Conservation (phyloP, 306 rosid genomes). For the Corylus heterophylla region DNA sequence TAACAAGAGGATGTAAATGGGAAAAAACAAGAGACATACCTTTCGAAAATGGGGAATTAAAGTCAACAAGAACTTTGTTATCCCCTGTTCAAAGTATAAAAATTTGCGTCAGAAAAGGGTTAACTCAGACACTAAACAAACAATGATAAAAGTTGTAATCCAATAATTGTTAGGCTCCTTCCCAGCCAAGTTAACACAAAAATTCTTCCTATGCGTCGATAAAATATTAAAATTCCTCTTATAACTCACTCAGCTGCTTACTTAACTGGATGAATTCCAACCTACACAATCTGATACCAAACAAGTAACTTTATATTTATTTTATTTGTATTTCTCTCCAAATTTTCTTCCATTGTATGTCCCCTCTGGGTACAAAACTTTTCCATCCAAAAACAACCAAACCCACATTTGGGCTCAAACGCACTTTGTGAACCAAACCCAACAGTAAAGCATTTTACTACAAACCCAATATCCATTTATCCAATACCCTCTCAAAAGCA, state of each 20-base stretch:
- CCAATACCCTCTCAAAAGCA: neutral
- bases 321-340: neutral
- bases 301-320: neutral
- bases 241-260: neutral
- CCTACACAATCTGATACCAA: neutral
- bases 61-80: conserved; percentile 71
- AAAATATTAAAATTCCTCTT: neutral
- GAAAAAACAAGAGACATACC: conserved; percentile 38
- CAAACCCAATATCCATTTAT: neutral
- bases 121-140: neutral
- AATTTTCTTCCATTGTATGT: neutral
- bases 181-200: neutral
- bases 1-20: neutral
- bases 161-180: neutral
- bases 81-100: conserved; percentile 53
- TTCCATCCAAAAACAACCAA: neutral
- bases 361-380: no score
- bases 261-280: neutral
- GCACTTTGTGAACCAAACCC: neutral
- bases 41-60: conserved; percentile 81
- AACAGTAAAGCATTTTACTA: neutral
- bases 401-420: neutral
- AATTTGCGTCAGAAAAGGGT: conserved; percentile 15
- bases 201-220: neutral
- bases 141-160: neutral